Percentiles rank a stretch among this genome's conserved stretches.
These are phyloP conservation scores for Rhododendron kiyosumense DNA, from an alignment of 148 eudicot species.

Conservation along the genomic window DNA sequence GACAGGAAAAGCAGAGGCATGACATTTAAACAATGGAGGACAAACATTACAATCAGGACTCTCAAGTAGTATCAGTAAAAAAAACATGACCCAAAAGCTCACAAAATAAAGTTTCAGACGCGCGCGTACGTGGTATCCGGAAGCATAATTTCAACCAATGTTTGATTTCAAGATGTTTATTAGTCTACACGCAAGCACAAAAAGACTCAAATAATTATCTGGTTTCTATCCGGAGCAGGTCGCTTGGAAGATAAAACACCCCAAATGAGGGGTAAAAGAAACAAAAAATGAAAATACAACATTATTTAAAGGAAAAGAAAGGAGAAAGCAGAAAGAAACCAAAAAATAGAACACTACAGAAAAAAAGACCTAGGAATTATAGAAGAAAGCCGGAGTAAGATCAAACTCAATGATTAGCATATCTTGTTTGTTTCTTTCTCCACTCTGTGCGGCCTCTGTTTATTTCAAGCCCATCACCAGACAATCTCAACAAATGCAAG, in stretches of 20 bases:
- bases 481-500: constrained; percentile 75
- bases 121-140: not conserved
- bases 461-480: constrained; percentile 60
- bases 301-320: too few species aligned
- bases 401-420: constrained; percentile 8
- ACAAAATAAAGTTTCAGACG: not conserved
- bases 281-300: not conserved
- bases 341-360: not conserved
- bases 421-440: constrained; percentile 65
- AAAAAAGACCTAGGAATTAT: not conserved
- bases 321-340: not conserved
- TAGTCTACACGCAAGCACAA: not conserved
- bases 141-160: not conserved
- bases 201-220: not conserved
- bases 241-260: not conserved
- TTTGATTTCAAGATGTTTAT: not conserved
- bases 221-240: not conserved
- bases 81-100: not conserved
- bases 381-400: not conserved
- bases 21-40: not conserved
- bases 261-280: not conserved
- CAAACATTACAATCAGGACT: not conserved
- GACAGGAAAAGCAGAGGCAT: not conserved
- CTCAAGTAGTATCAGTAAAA: not conserved
- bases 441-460: constrained; percentile 86